Evolutionary conservation across 129 eudicot species (phyloP), one percentile per base, ranked within the genome.

Genomic region (Silybum marianum): DNA sequence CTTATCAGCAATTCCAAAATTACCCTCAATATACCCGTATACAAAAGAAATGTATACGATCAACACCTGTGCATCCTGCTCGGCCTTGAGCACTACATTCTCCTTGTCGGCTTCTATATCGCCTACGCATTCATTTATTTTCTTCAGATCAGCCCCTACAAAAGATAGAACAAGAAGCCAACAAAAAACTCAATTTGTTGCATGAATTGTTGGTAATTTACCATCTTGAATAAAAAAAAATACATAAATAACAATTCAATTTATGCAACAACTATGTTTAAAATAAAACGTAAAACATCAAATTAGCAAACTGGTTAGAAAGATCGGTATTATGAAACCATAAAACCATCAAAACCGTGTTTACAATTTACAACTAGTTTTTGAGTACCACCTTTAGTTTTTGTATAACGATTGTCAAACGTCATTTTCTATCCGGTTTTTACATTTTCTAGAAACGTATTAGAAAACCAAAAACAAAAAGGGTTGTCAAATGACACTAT

Each of bases 21-120:
- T 67, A 77, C 62, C 32, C 71, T 12, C 34, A 24, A 25, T 44
- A 14, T 12, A 81, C 74, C 69, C 69, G 9, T 19, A 11, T 65
- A 16, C 4, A 65, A 10, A 68, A 28, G 22, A 42, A 25, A 7
- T 28, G 1, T 71, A 23, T 77, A 60, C 62, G 40, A 75, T 51
- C 60, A 69, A 84, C 77, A 89, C 99, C 99, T 95, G 99, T 71
- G 94, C 88, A 38, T 90, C 93, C 78, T 95, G 99, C 72, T 95
- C 99, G 18, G 82, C 87, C 67, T 88, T 84, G 14, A 95, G 93
- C 69, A 95, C 86, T 18, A 81, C 86, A 76, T 95, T 95, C 82
- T 92, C 97, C 38, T 14, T 81, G 83, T 95, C 94, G 30, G 90
- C 97, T 80, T 80, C 78, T 39, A 87, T 85, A 84, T 95, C 97